Evolutionary conservation across 208 protist species (phyloP).

Genomic region (Acanthamoeba healyi): DNA sequence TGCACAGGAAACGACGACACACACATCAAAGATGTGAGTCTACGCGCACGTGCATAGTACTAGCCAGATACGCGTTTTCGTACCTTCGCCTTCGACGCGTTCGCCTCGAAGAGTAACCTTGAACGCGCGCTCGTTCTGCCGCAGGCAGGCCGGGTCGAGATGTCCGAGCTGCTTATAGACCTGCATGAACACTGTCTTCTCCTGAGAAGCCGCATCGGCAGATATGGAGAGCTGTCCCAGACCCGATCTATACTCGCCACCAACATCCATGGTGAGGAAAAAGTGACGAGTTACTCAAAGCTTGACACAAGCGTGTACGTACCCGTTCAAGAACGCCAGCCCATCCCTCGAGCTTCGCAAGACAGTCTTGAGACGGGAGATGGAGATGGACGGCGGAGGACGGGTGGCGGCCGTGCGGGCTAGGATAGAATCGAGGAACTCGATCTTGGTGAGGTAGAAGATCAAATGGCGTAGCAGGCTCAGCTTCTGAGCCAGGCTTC

Average conservation of each 20-base stretch:
- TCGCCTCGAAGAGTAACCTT: constrained; percentile 27
- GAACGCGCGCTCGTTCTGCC: constrained; percentile 30
- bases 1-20: not conserved
- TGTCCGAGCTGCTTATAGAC: constrained; percentile 20
- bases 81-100: constrained; percentile 39
- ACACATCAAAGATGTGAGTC: not conserved
- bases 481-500: constrained; percentile 7
- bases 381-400: not conserved
- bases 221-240: not conserved
- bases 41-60: not conserved
- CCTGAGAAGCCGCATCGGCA: not conserved
- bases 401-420: constrained; percentile 3
- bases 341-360: not conserved
- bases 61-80: not conserved
- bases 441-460: constrained; percentile 35
- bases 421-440: constrained; percentile 24
- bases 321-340: not conserved
- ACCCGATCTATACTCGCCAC: no score
- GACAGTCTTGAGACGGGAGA: constrained; percentile 27
- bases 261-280: no score
- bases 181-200: constrained; percentile 52
- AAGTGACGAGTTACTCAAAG: no score
- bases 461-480: not conserved
- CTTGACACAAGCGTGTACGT: not conserved
- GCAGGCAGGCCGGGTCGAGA: constrained; percentile 8